Base-by-base conservation (phyloP, 352 stramenopile genomes). In the Phytophthora macrochlamydospora region DNA sequence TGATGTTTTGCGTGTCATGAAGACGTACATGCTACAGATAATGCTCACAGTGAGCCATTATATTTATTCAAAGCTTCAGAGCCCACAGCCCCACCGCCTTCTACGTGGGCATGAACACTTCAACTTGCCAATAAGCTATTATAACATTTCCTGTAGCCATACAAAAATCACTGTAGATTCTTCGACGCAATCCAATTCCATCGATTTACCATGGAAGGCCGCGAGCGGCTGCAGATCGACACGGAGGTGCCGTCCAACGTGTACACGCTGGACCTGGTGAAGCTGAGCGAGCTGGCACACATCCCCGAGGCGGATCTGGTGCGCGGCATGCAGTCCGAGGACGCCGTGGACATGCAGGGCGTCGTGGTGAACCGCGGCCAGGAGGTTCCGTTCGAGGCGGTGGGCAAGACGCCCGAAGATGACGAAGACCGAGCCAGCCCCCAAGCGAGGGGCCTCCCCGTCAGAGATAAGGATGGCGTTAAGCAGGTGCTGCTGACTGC, bases 401-500 rank as follows among this genome's bases (percentile, higher is more conserved):
- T 94, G 31, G 85, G 83, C 48, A 90, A 88, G 67, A 66, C 66
- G 4, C 76, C 66, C 42, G 68, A 68, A 14, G 67, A 73, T 0
- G 53, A 69, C 1, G 62, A 70, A 2, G 67, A 70, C 11, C 51
- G 13, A 5, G 31, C 7, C 6, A 68, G 43, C 37, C 35, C 51
- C 1, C 29, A 31, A 4, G 43, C 29, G 4, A 4, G 44, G 33
- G 14, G 53, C 40, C 4, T 38, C 28, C 50, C 54, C 7, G 18
- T 43, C n/a, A 33, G 40, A 11, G 24, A 14, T 5, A 24, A 29
- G 18, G 50, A 73, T 30, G 59, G 59, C 8, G 86, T 92, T 28
- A 89, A 87, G 48, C 78, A 94, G 55, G 86, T 92, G 56, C 66
- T 94, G 44, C 85, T 94, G 66, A 94, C 86, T 46, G 86, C 86